Percentiles rank a stretch among this genome's conserved stretches.
Conservation (phyloP, 352 stramenopile species). For the Pythium dissotocum region DNA sequence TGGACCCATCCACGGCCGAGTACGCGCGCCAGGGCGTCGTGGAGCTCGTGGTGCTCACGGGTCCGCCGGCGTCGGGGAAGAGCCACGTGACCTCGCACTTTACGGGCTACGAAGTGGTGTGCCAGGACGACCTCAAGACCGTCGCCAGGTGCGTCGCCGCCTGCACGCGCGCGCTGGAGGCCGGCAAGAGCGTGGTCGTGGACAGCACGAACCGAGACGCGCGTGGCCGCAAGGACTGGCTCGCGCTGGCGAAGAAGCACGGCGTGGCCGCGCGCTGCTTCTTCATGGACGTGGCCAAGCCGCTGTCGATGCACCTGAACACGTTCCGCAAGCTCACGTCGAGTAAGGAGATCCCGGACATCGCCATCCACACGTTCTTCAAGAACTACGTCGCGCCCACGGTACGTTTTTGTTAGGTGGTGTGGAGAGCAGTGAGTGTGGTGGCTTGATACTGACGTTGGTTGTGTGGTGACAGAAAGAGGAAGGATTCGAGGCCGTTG, state of each 20-base stretch:
- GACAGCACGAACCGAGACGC: conserved; percentile 85
- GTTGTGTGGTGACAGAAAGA: conserved; percentile 35
- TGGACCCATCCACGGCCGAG: conserved; percentile 19
- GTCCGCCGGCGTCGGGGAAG: conserved; percentile 74
- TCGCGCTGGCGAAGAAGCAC: conserved; percentile 65
- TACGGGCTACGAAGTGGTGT: conserved; percentile 66
- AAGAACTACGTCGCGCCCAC: conserved; percentile 67
- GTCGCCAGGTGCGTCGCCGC: conserved; percentile 71
- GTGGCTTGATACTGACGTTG: background rate
- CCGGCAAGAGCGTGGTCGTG: conserved; percentile 76
- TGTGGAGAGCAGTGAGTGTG: background rate
- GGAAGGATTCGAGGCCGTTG: conserved; percentile 76
- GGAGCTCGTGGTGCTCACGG: conserved; percentile 75
- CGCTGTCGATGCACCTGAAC: conserved; percentile 85
- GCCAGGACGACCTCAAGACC: conserved; percentile 86
- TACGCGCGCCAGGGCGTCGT: conserved; percentile 19
- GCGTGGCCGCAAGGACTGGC: conserved; percentile 68
- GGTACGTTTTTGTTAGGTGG: conserved; percentile 14
- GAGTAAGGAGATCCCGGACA: conserved; percentile 76
- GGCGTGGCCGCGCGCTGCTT: conserved; percentile 70
- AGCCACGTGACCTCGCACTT: conserved; percentile 55
- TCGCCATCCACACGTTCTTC: conserved; percentile 89
- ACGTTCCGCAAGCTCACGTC: conserved; percentile 74
- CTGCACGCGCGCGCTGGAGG: conserved; percentile 51
- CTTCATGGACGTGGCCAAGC: conserved; percentile 75